Evolutionary conservation across 345 rosid genomes (phyloP).

Genomic region (Balakata baccata): DNA sequence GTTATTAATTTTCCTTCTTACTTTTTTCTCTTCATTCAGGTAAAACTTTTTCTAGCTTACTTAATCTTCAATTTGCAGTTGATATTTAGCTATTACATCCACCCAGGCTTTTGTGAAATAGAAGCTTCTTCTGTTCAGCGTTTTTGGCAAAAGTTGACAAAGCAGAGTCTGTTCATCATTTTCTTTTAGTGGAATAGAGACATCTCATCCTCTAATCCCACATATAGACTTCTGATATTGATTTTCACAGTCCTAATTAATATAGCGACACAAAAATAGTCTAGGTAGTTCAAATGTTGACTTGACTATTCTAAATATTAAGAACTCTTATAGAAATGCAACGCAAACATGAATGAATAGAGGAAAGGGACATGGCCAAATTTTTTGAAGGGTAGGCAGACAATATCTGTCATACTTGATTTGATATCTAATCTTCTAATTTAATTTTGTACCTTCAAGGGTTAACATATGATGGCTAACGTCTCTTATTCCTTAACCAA

Average conservation of each 20-base stretch:
- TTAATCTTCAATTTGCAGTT: background rate
- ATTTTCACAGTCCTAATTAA: too few relatives aligned
- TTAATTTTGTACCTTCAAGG: too few relatives aligned
- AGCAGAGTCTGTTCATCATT: background rate
- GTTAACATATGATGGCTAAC: too few relatives aligned
- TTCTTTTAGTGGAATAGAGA: background rate
- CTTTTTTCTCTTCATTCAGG: too few relatives aligned
- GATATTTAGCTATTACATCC: background rate
- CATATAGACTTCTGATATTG: too few relatives aligned
- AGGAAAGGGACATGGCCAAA: background rate
- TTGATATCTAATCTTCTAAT: slow-evolving; percentile 18
- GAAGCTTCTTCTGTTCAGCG: background rate
- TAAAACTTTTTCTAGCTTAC: background rate
- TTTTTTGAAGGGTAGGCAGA: background rate
- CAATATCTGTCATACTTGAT: slow-evolving; percentile 10
- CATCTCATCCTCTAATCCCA: background rate
- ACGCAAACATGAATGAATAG: background rate
- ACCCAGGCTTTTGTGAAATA: slow-evolving; percentile 5
- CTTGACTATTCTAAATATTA: background rate
- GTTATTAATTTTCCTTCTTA: background rate
- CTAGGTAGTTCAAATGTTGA: background rate
- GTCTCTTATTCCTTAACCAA: too few relatives aligned
- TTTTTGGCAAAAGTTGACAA: slow-evolving; percentile 5
- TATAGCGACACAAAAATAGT: background rate
- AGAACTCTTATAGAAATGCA: background rate